Base-by-base conservation (phyloP, 768 basidiomycete genomes). In the Saitozyma sp. region DNA sequence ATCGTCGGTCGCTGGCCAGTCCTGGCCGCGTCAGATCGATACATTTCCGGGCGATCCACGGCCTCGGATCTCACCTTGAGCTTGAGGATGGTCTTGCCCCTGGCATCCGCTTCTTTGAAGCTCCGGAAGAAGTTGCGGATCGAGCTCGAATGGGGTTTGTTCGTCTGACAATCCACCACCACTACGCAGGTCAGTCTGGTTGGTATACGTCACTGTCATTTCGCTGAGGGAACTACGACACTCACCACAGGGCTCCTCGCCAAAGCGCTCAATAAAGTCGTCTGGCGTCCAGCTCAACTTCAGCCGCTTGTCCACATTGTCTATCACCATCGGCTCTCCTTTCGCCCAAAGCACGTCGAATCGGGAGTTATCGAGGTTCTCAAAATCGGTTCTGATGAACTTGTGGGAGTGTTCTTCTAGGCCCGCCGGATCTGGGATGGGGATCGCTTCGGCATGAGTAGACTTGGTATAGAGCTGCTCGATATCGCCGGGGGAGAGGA, bases 1-100 rank as follows among this genome's bases (percentile, higher is more conserved):
- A 66, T 95, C 92, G 2, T 86, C 84, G 9, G 88, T 87, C 0
- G 90, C 86, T 4, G 94, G 94, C 93, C 94, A 98, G 80, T 98
- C 94, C 88, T 93, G 45, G 13, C 8, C 39, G 41, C 4, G 39
- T 62, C 16, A 56, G 53, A 29, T 6, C 19, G 13, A 19, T 37
- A 6, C 14, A 56, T 11, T 1, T 37, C 19, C n/a, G 1, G 29
- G 39, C 41, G 29, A 14, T 11, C 41, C 38, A 53, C 3, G 51
- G 8, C 19, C 5, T 7, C 7, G 37, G 16, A 58, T 43, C 77
- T 51, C 67, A 87, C 89, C 85, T 91, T 92, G 64, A 93, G 78
- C 79, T 92, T 92, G 86, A 86, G 83, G 58, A 87, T 56, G 17
- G 40, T 55, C 39, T 53, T 48, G 20, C 46, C 42, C 86, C 82